Base-by-base conservation (phyloP, 2,329 filamentous ascomycete species). In the Piedraia hortae region DNA sequence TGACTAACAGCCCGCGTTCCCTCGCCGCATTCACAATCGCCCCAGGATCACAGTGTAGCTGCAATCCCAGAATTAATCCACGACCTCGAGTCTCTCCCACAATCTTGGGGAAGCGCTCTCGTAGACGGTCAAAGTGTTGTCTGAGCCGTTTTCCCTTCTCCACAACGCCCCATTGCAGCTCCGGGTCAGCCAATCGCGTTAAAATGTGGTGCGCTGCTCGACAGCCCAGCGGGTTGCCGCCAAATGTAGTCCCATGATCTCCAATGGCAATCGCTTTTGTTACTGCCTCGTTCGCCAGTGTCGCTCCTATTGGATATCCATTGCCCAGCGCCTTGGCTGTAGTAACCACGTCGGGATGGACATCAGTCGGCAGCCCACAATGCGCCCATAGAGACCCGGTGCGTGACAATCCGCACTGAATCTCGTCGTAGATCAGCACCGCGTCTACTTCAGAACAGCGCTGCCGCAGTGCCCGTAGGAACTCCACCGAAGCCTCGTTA, bases 311-410 rank as follows among this genome's bases (percentile, higher is more conserved):
- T 21, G 85, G 85, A 45, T 91, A 82, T 4, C 85, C 85, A 39
- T 97, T 97, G 9, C 85, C 85, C 2, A 97, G 64, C 1, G 85
- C 85, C 53, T 97, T 97, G 26, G 85, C 85, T 0, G 74, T 82
- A 8, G 82, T 91, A 31, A 97, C 50, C 32, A 97, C 69, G 38
- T 97, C 85, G 4, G 85, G 85, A 42, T 97, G 85, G 2, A 78
- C 77, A 31, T 73, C 67, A 34, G 57, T 51, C 16, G 74, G 70
- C 12, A 85, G 57, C 6, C 56, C 57, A 13, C 18, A 21, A 41
- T 97, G 82, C 0, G 85, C 85, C 85, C 85, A 97, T 36, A 97
- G 58, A 7, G 56, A 59, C 16, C 85, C 85, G 1, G 85, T 93
- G 23, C 85, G 68, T 12, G 68, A 65, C 15, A 97, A 55, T 23